Percentiles rank a stretch among this genome's conserved stretches.
Conservation (phyloP, 371 early-diverging fungal species). For the Cokeromyces recurvatus region DNA sequence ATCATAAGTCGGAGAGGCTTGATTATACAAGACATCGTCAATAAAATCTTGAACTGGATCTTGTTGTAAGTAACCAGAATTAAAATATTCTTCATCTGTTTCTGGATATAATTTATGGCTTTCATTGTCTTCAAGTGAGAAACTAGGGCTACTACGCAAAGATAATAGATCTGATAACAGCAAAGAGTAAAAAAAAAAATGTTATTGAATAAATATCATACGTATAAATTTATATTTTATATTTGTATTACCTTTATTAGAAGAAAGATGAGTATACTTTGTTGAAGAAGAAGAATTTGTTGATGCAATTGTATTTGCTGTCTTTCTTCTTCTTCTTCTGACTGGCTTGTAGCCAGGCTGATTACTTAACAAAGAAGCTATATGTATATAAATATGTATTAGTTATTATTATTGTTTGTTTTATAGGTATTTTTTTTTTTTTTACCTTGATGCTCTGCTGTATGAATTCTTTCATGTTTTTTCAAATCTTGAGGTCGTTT, state of each 20-base stretch:
- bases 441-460: constrained; percentile 48
- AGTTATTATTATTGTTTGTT: too few species aligned
- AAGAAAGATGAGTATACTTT: too few species aligned
- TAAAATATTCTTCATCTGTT: background rate
- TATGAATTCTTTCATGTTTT: constrained; percentile 88
- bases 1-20: constrained; percentile 40
- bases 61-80: background rate
- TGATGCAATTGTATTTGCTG: background rate
- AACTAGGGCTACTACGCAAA: constrained; percentile 14
- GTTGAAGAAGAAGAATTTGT: too few species aligned
- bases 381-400: too few species aligned
- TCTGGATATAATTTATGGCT: background rate
- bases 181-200: too few species aligned
- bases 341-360: constrained; percentile 35
- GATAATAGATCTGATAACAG: too few species aligned
- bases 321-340: constrained; percentile 24
- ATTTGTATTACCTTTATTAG: too few species aligned
- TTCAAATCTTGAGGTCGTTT: constrained; percentile 93
- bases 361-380: constrained; percentile 34
- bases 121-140: constrained; percentile 3
- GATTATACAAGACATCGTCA: constrained; percentile 40
- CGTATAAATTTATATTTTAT: too few species aligned
- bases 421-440: too few species aligned
- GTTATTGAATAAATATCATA: too few species aligned
- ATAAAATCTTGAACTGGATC: constrained; percentile 40